Evolutionary conservation across 345 rosid species (phyloP), one percentile per base, ranked within the genome.

Genomic region (Brassica carinata): DNA sequence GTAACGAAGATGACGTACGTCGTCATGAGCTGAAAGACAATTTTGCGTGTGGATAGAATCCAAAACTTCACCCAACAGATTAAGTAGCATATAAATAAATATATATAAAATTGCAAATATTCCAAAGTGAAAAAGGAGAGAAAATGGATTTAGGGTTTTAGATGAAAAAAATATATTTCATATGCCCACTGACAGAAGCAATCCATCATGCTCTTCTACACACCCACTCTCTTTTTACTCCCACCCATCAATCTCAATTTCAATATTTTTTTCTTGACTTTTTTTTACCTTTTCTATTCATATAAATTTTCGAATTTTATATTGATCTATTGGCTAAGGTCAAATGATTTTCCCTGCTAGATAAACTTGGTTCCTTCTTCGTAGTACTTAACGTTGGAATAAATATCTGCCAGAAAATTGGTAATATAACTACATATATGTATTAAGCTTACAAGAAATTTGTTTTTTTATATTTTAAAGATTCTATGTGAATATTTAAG

Each of bases 181-280:
- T 81, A 81, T 81, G 84, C 66, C 62, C 17, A 81, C 84, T 81
- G 84, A 81, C 84, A 81, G 84, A 76, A 81, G 84, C 84, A 81
- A 81, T 67, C 81, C 38, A 74, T 77, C 81, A 67, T 76, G 74
- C 84, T 59, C 81, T 77, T 77, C 40, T 23, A 58, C 48, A 72
- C 67, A 67, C 78, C 71, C 80, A 33, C 57, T 73, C 78, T 77
- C 70, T 67, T 77, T 72, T 77, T 58, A 57, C 70, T 72, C 68
- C 71, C 78, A 67, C 71, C 81, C 81, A 81, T 81, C 80, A 81
- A 72, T 76, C 80, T 76, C 58, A 57, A 71, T 75, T 68, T 29
- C 31, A 29, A 29, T 29, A 29, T 29, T 57, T 11, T 55, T 77
- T 67, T 67, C 6, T 74, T 59, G 36, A 67, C 43, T 14, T 53